These are phyloP conservation scores for Diplocarpon rosae DNA, from an alignment of 2,329 filamentous ascomycete genomes.

Conservation along the genomic window DNA sequence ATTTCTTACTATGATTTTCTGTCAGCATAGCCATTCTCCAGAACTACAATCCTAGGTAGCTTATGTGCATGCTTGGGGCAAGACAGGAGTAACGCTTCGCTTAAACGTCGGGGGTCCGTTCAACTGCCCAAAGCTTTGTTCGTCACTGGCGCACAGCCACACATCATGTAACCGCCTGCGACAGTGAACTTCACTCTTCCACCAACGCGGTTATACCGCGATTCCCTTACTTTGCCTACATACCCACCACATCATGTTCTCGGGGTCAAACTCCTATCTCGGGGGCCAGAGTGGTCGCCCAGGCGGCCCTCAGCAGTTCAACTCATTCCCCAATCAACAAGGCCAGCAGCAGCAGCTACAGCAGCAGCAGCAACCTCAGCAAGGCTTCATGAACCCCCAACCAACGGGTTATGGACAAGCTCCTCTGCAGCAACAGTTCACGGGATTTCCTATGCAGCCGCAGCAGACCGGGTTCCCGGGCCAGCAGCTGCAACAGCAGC, in stretches of 20 bases:
- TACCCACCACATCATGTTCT: slow-evolving; percentile 60
- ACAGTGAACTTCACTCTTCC: not conserved
- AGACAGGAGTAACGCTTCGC: not conserved
- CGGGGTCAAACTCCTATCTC: slow-evolving; percentile 75
- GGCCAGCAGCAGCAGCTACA: slow-evolving; percentile 22
- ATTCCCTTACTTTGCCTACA: not conserved
- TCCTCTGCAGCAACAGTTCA: slow-evolving; percentile 25
- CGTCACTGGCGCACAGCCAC: slow-evolving; percentile 1
- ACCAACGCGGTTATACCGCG: not conserved
- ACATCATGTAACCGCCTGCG: slow-evolving; percentile 1
- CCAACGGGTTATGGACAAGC: slow-evolving; percentile 28
- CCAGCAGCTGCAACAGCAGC: slow-evolving; percentile 38
- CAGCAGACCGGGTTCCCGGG: slow-evolving; percentile 41
- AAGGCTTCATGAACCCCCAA: slow-evolving; percentile 27
- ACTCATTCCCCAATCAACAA: slow-evolving; percentile 33
- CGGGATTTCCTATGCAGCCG: slow-evolving; percentile 25
- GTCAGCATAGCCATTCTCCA: no score
- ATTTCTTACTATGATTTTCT: no score
- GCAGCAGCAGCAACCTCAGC: slow-evolving; percentile 34
- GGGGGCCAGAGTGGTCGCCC: slow-evolving; percentile 68
- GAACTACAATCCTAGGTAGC: no score
- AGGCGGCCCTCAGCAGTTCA: slow-evolving; percentile 51
- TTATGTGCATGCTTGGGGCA: not conserved
- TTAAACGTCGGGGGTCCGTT: no score
- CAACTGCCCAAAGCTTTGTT: no score